Percentiles rank a stretch among this genome's conserved stretches.
phyloP scores from a whole-genome alignment of 345 rosid genomes.

The Turnera subulata region DNA sequence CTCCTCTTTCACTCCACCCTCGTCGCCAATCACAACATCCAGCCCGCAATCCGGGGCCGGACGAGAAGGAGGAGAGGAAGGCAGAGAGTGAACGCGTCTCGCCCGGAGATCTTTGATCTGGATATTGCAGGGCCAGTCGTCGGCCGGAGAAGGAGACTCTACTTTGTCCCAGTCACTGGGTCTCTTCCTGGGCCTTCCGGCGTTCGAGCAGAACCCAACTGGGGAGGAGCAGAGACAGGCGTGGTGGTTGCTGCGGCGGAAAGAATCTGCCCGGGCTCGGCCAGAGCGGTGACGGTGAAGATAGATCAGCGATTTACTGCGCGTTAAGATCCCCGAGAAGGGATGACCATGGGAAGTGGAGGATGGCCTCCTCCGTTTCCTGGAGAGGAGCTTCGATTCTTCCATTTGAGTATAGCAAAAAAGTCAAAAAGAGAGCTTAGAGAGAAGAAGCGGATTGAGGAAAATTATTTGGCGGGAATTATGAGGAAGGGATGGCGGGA shows the following conservation, averaged over 20 bases:
- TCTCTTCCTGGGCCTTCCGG: constrained; percentile 7
- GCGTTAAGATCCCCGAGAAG: constrained; percentile 38
- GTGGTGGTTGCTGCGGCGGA: constrained; percentile 2
- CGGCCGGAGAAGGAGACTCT: not conserved
- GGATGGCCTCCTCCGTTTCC: constrained; percentile 7
- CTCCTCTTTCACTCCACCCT: not conserved
- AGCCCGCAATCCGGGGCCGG: constrained; percentile 6
- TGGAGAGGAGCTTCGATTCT: not conserved
- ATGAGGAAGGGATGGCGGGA: no score
- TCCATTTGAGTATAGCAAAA: not conserved
- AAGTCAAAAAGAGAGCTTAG: not conserved
- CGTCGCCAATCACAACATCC: not conserved
- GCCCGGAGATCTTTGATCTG: constrained; percentile 53
- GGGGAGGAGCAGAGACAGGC: not conserved
- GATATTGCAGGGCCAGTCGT: constrained; percentile 15
- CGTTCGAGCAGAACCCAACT: not conserved
- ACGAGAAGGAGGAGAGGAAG: not conserved
- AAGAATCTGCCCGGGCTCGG: constrained; percentile 16
- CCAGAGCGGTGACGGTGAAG: constrained; percentile 27
- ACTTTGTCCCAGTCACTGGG: not conserved
- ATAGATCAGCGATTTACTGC: constrained; percentile 32
- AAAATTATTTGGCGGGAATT: constrained; percentile 9
- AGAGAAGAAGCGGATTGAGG: constrained; percentile 1
- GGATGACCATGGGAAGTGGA: not conserved
- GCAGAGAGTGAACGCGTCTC: constrained; percentile 54